Evolutionary conservation across 2,329 filamentous ascomycete species (phyloP).

Genomic region (Botrytis paeoniae): DNA sequence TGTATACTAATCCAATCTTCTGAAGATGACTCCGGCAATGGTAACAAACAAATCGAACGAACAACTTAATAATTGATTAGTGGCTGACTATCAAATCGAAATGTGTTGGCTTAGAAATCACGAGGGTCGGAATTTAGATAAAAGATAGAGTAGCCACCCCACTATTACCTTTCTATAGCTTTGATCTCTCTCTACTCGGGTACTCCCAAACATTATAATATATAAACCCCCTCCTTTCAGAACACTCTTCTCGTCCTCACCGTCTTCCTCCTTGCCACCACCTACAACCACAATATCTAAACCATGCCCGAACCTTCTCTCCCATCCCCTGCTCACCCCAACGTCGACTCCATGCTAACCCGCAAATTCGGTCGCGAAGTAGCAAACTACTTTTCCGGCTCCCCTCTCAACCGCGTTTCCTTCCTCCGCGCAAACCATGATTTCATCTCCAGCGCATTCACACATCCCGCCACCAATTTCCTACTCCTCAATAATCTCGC

Average conservation of each 20-base stretch:
- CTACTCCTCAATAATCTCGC: constrained; percentile 76
- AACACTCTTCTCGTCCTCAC: neutral
- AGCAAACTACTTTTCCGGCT: constrained; percentile 81
- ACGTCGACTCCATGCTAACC: constrained; percentile 57
- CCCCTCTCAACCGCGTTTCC: constrained; percentile 73
- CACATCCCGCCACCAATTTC: constrained; percentile 65
- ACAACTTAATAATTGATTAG: neutral
- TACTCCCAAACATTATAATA: neutral
- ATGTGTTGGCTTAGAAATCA: constrained; percentile 14
- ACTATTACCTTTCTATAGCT: constrained; percentile 2
- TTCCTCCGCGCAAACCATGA: constrained; percentile 68
- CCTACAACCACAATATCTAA: neutral
- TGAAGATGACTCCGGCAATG: neutral
- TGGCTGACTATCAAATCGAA: neutral
- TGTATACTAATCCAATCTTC: neutral
- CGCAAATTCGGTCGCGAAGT: constrained; percentile 76
- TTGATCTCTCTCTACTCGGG: neutral
- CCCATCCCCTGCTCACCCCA: constrained; percentile 35
- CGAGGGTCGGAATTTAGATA: constrained; percentile 3
- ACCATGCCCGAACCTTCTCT: constrained; percentile 36
- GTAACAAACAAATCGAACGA: neutral
- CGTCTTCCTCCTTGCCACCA: neutral
- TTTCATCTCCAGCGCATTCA: constrained; percentile 68
- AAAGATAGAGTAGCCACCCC: constrained; percentile 2
- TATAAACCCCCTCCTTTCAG: neutral